phyloP scores from a whole-genome alignment of 495 filamentous ascomycete species.

The Penicillium soppii region DNA sequence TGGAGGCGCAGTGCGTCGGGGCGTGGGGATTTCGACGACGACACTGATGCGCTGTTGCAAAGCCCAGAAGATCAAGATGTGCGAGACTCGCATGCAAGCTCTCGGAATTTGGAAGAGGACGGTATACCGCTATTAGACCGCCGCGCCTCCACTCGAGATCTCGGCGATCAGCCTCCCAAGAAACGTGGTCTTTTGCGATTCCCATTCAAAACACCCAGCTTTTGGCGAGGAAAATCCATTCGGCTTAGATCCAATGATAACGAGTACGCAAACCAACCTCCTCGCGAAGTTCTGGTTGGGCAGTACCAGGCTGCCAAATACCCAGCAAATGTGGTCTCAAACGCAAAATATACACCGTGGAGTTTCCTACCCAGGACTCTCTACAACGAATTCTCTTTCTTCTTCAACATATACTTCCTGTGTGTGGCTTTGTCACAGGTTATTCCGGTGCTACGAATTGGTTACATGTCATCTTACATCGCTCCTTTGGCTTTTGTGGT shows the following conservation, averaged over 20 bases:
- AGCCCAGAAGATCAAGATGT: slow-evolving; percentile 44
- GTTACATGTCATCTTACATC: slow-evolving; percentile 92
- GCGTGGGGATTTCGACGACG: slow-evolving; percentile 47
- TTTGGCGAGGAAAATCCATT: slow-evolving; percentile 19
- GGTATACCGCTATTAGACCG: slow-evolving; percentile 63
- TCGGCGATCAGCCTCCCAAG: slow-evolving; percentile 25
- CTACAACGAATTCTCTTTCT: slow-evolving; percentile 99
- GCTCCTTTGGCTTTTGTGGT: slow-evolving; percentile 91
- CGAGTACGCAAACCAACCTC: slow-evolving; percentile 31
- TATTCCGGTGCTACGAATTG: slow-evolving; percentile 84
- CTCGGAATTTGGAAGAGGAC: slow-evolving; percentile 52
- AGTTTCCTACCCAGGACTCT: slow-evolving; percentile 91
- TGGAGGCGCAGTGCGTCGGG: slow-evolving; percentile 52
- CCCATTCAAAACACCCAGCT: slow-evolving; percentile 26
- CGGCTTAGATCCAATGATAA: slow-evolving; percentile 13
- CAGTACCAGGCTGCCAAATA: slow-evolving; percentile 45
- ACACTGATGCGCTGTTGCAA: slow-evolving; percentile 55
- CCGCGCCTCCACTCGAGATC: slow-evolving; percentile 30
- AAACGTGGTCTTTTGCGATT: slow-evolving; percentile 29
- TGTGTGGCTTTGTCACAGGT: slow-evolving; percentile 92
- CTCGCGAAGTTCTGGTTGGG: slow-evolving; percentile 44
- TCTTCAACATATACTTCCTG: slow-evolving; percentile 99
- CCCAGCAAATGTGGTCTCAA: slow-evolving; percentile 78
- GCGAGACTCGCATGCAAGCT: slow-evolving; percentile 49
- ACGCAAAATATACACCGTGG: slow-evolving; percentile 97